Evolutionary conservation across 108 stramenopile species (phyloP), one percentile per base, ranked within the genome.

Genomic region (Aureococcus anophagefferens): DNA sequence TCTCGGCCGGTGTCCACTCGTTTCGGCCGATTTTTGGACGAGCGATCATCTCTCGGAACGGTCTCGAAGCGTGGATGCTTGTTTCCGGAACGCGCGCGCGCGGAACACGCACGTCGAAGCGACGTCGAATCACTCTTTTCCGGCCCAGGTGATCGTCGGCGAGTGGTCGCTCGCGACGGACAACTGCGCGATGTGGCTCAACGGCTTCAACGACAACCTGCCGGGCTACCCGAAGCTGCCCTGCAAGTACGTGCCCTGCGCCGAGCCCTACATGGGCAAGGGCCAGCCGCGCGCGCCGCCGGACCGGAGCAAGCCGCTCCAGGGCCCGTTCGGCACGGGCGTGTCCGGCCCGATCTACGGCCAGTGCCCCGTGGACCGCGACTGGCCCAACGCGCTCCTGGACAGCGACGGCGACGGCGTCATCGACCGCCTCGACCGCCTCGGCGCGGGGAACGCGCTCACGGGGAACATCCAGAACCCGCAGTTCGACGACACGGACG

Each of bases 121-220:
- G n/a, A n/a, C n/a, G n/a, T n/a, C n/a, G n/a, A n/a, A n/a, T n/a
- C n/a, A n/a, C n/a, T n/a, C n/a, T n/a, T n/a, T n/a, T n/a, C n/a
- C n/a, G n/a, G n/a, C n/a, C n/a, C n/a, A n/a, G n/a, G n/a, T n/a
- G n/a, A 78, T 93, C 80, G 89, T 91, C 33, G 94, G 94, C 35
- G 94, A 95, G 83, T 95, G 93, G 93, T 82, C 80, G 72, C 80
- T 95, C 66, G 94, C 94, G 0, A 95, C 94, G 7, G 94, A 95
- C 69, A 90, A 90, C 75, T 92, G 90, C 73, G 91, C 91, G 64
- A 90, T 93, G 89, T 93, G 94, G 94, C 77, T 95, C 37, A 95
- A 95, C 77, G 94, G 94, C 21, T 93, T 95, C 81, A 93, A 95
- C 76, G 94, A 82, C 63, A 82, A 82, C 45, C 76, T 82, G 36